These are phyloP conservation scores for Fraxinus pennsylvanica DNA, from an alignment of 257 asterid genomes.

Conservation along the genomic window DNA sequence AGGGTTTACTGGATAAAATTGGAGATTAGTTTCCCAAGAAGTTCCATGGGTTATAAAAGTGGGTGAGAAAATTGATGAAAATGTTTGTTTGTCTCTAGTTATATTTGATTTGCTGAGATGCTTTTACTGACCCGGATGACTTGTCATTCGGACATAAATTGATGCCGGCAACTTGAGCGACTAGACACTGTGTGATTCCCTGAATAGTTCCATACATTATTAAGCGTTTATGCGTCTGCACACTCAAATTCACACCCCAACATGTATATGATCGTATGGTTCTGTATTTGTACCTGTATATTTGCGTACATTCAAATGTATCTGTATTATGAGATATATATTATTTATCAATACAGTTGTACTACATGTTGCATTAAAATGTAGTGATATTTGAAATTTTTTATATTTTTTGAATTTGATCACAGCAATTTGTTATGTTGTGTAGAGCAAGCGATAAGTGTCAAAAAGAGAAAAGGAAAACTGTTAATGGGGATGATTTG, in stretches of 20 bases:
- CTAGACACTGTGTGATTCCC: background rate
- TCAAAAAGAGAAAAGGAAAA: conserved; percentile 67
- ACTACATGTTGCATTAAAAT: background rate
- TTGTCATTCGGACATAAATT: background rate
- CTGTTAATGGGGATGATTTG: conserved; percentile 68
- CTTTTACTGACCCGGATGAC: background rate
- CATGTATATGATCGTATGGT: background rate
- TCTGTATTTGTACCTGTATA: background rate
- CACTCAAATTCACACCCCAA: background rate
- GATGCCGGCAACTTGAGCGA: background rate
- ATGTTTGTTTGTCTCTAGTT: background rate
- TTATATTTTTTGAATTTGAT: background rate
- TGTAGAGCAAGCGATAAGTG: conserved; percentile 59
- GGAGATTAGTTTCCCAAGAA: background rate
- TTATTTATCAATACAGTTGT: background rate
- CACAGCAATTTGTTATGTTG: background rate
- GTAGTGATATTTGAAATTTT: background rate
- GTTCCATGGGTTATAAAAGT: background rate
- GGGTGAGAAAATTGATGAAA: background rate
- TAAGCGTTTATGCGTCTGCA: background rate
- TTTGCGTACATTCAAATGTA: background rate
- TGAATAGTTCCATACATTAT: background rate
- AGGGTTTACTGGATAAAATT: background rate
- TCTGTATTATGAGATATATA: background rate
- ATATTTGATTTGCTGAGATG: background rate